phyloP scores from a whole-genome alignment of 108 stramenopile species.

The Parietichytrium sp. region DNA sequence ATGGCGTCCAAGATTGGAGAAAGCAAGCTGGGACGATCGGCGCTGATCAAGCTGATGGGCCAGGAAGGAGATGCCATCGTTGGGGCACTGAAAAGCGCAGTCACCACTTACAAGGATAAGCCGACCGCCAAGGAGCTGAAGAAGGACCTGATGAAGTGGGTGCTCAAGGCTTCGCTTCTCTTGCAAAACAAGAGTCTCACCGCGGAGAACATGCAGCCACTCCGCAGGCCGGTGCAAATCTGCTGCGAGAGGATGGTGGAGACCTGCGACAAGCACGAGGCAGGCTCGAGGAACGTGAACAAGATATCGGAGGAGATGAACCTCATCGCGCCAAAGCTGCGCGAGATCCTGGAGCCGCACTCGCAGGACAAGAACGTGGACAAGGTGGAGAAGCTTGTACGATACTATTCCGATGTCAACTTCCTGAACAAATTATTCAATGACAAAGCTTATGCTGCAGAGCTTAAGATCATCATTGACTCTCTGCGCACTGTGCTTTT shows the following conservation, averaged over 20 bases:
- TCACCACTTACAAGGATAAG: neutral
- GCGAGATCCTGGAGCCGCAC: slow-evolving; percentile 17
- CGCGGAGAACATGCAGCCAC: neutral
- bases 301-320: slow-evolving; percentile 9
- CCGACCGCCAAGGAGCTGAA: neutral
- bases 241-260: neutral
- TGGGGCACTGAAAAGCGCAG: slow-evolving; percentile 1
- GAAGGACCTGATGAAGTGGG: slow-evolving; percentile 28
- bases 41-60: slow-evolving; percentile 27
- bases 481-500: neutral
- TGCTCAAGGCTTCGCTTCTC: slow-evolving; percentile 25
- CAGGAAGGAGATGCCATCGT: slow-evolving; percentile 25
- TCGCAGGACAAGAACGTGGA: slow-evolving; percentile 27
- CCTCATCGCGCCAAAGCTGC: neutral
- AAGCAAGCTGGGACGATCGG: slow-evolving; percentile 9
- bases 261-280: neutral
- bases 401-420: neutral
- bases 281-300: neutral
- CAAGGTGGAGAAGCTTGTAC: slow-evolving; percentile 16
- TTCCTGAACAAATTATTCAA: slow-evolving; percentile 6
- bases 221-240: neutral
- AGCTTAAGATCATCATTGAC: neutral
- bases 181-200: slow-evolving; percentile 5
- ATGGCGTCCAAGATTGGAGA: slow-evolving; percentile 36
- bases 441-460: neutral